A percentile compares a stretch with the other conserved stretches of the same genome.
phyloP scores from a whole-genome alignment of 768 basidiomycete genomes.

The Boletales sp. region DNA sequence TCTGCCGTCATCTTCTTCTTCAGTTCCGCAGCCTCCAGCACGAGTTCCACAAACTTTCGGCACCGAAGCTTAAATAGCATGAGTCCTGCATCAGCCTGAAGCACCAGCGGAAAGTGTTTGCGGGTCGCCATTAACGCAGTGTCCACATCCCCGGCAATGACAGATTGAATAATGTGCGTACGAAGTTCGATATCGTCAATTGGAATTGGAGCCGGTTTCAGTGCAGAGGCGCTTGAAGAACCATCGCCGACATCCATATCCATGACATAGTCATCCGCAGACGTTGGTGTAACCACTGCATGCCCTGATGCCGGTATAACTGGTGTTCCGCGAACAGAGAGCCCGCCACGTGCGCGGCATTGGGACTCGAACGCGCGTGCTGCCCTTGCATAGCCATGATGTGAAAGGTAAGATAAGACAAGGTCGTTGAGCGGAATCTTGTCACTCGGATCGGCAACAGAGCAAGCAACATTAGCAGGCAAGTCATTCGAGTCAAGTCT shows the following conservation, averaged over 20 bases:
- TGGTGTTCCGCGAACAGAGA: conserved; percentile 10
- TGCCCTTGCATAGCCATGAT: conserved; percentile 79
- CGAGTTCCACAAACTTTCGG: conserved; percentile 81
- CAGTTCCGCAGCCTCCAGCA: conserved; percentile 66
- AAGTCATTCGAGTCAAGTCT: conserved; percentile 8
- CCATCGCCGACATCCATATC: conserved; percentile 43
- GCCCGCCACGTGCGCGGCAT: conserved; percentile 26
- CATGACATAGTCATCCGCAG: conserved; percentile 39
- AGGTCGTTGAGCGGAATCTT: conserved; percentile 67
- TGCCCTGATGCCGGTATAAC: conserved; percentile 1
- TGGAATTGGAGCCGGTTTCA: conserved; percentile 18
- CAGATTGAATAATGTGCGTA: conserved; percentile 66
- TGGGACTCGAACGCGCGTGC: conserved; percentile 65
- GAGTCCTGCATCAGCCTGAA: conserved; percentile 64
- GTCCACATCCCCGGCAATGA: conserved; percentile 69
- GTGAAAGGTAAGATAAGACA: conserved; percentile 74
- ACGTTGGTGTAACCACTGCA: conserved; percentile 4
- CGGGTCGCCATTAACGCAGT: conserved; percentile 55
- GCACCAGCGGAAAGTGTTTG: conserved; percentile 56
- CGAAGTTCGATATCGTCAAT: conserved; percentile 61
- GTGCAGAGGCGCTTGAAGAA: conserved; percentile 6
- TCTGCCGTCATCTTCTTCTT: conserved; percentile 56
- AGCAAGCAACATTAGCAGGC: conserved; percentile 1
- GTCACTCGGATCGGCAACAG: conserved; percentile 43
- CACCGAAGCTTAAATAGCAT: conserved; percentile 81